A percentile compares a stretch with the other conserved stretches of the same genome.
These are phyloP conservation scores for Arctium minus DNA, from an alignment of 129 eudicot genomes.

Conservation along the genomic window DNA sequence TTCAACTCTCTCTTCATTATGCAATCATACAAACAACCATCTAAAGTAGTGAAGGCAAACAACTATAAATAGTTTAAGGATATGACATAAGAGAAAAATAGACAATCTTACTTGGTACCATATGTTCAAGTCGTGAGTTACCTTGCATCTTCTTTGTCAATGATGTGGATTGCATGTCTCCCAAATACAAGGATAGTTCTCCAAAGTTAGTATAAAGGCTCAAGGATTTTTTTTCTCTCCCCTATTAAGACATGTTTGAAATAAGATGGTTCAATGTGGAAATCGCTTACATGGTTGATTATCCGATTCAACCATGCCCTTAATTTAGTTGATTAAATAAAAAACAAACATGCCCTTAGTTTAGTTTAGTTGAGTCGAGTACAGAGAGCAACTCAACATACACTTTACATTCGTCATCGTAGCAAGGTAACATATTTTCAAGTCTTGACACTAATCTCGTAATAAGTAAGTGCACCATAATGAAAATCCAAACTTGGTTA, in stretches of 20 bases:
- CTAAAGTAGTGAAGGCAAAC: background rate
- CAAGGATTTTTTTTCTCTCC: background rate
- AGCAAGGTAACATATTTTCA: background rate
- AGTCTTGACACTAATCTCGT: background rate
- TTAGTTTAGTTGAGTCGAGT: background rate
- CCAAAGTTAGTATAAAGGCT: background rate
- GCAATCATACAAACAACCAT: too few species aligned
- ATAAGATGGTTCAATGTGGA: background rate
- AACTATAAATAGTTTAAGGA: background rate
- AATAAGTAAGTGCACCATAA: background rate
- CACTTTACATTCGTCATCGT: background rate
- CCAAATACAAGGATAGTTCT: background rate
- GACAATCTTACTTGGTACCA: background rate
- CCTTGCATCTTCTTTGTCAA: background rate
- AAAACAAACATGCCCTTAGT: too few species aligned
- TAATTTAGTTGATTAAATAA: too few species aligned
- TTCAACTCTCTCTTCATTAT: too few species aligned
- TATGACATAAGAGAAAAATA: background rate
- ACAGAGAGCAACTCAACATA: background rate
- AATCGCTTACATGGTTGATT: background rate
- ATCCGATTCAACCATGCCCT: background rate
- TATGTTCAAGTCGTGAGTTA: background rate
- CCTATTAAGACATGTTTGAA: background rate
- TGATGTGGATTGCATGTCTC: background rate
- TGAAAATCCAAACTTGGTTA: background rate